These are phyloP conservation scores for Cyclospora cayetanensis DNA, from an alignment of 169 alveolate species.

Conservation along the genomic window DNA sequence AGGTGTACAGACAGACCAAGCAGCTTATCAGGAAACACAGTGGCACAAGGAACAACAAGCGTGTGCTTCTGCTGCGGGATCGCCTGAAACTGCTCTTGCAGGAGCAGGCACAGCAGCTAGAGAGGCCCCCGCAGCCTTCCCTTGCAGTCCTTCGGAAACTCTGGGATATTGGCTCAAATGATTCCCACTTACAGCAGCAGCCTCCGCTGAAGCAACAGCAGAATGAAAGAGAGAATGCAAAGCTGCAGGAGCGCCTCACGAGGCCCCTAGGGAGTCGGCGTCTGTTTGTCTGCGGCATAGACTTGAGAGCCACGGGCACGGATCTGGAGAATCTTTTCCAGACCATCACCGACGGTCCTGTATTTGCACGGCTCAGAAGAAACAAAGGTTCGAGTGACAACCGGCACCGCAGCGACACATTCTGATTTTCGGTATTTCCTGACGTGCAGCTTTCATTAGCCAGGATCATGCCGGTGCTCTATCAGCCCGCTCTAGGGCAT, in stretches of 20 bases:
- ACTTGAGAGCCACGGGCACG: conserved; percentile 42
- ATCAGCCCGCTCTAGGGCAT: no score
- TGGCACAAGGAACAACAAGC: conserved; percentile 56
- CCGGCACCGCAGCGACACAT: not conserved
- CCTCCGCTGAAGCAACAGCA: not conserved
- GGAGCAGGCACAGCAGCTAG: conserved; percentile 5
- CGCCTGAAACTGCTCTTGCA: not conserved
- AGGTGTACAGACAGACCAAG: conserved; percentile 43
- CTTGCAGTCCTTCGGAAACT: conserved; percentile 30
- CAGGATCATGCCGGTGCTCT: not conserved
- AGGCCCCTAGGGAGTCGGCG: conserved; percentile 66
- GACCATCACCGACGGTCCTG: conserved; percentile 29
- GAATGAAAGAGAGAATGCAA: conserved; percentile 5
- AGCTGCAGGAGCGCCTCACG: conserved; percentile 51
- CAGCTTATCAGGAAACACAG: conserved; percentile 56
- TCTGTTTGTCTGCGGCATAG: conserved; percentile 58
- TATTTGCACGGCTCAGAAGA: conserved; percentile 26
- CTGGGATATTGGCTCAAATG: conserved; percentile 39
- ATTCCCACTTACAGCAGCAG: not conserved
- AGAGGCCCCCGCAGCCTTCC: not conserved
- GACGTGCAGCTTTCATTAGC: not conserved
- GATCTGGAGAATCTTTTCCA: conserved; percentile 67
- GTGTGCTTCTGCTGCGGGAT: conserved; percentile 50
- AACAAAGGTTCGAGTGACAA: conserved; percentile 21
- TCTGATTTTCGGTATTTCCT: not conserved